Evolutionary conservation across 164 flowering plant species (phyloP).

Genomic region (Chimonanthus salicifolius): DNA sequence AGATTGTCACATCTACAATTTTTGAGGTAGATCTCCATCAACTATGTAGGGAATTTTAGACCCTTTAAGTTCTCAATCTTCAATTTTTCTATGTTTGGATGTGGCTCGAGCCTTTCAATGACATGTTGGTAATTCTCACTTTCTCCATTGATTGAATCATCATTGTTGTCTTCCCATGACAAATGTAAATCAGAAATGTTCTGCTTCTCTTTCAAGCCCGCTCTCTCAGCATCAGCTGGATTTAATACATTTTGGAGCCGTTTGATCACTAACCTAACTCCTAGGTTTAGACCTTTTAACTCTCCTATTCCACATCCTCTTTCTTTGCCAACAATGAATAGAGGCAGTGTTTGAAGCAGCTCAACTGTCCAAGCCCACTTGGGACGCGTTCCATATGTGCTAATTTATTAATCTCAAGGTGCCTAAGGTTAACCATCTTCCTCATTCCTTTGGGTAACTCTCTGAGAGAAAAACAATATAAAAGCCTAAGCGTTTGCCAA

Average conservation of each 20-base stretch:
- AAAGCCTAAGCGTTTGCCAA: constrained; percentile 16
- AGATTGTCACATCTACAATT: constrained; percentile 16
- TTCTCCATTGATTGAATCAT: background rate
- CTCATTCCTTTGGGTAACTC: constrained; percentile 4
- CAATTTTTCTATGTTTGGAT: constrained; percentile 14
- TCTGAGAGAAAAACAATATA: constrained; percentile 10
- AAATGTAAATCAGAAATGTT: background rate
- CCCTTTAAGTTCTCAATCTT: constrained; percentile 16
- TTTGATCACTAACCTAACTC: background rate
- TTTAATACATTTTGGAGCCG: constrained; percentile 3
- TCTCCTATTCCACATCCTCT: background rate
- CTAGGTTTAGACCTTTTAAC: constrained; percentile 1
- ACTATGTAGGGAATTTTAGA: constrained; percentile 18
- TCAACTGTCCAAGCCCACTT: background rate
- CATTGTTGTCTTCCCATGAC: background rate
- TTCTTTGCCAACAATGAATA: constrained; percentile 11
- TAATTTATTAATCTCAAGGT: background rate
- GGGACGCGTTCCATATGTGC: background rate
- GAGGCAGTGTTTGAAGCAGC: constrained; percentile 17
- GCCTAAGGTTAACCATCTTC: constrained; percentile 8
- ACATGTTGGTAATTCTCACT: background rate
- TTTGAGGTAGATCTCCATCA: constrained; percentile 1
- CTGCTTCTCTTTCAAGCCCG: background rate
- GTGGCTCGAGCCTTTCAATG: constrained; percentile 19
- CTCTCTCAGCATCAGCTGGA: background rate